Evolutionary conservation across 495 filamentous ascomycete species (phyloP).

Genomic region (Corynascus novoguineensis): DNA sequence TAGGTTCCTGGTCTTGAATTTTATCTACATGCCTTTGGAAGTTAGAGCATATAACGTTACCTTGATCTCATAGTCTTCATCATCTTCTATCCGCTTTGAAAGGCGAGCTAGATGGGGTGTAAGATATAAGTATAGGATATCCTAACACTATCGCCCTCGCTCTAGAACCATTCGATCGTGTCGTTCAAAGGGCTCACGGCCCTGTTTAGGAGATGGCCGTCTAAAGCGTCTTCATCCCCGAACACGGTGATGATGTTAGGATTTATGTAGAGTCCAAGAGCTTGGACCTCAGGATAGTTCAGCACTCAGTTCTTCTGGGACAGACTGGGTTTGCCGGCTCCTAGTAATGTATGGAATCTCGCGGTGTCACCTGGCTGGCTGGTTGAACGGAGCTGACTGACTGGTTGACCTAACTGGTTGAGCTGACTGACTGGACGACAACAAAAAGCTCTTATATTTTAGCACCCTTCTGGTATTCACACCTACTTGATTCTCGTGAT

Average conservation of each 20-base stretch:
- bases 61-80: not conserved
- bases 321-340: conserved; percentile 1
- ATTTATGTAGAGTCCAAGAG: too few relatives aligned
- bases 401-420: too few relatives aligned
- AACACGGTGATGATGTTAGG: not conserved
- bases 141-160: conserved; percentile 8
- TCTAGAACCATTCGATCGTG: conserved; percentile 2
- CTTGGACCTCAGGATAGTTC: not conserved
- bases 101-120: conserved; percentile 7
- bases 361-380: conserved; percentile 2
- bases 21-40: not conserved
- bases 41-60: conserved; percentile 7
- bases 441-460: too few relatives aligned
- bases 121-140: conserved; percentile 2
- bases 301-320: not conserved
- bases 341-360: not conserved
- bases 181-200: conserved; percentile 2
- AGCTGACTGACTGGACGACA: too few relatives aligned
- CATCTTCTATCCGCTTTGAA: conserved; percentile 11
- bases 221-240: not conserved
- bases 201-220: not conserved
- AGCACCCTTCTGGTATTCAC: too few relatives aligned
- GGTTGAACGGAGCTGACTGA: too few relatives aligned
- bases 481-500: too few relatives aligned
- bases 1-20: too few relatives aligned